Base-by-base conservation (phyloP, 1,139 yeast species). In the Eremothecium cymbalariae region DNA sequence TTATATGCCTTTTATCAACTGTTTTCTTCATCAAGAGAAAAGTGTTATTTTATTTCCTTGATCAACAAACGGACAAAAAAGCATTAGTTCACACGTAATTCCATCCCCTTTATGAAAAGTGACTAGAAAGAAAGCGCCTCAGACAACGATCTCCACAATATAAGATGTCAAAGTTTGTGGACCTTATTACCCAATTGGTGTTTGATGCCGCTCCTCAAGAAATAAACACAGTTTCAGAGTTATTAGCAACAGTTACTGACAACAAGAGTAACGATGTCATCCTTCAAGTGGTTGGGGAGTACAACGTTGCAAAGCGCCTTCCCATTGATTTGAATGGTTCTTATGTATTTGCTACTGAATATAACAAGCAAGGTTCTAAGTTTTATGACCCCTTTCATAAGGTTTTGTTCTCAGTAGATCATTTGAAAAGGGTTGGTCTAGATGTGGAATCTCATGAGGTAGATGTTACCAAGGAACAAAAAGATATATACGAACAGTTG, bases 321-420 rank as follows among this genome's bases (percentile, higher is more conserved):
- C 52, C 65, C 15, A 63, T 65, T 42, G 56, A 60, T 28, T 53
- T 70, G 32, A 49, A 59, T 8, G 55, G 59, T 11, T 36, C 57
- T 12, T 40, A 47, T 21, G 51, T 67, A 1, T 57, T 76, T 15
- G 45, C 74, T 17, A 65, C 74, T 8, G 53, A 63, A 39, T 67
- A 61, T 55, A 76, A 74, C 46, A 60, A 60, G 38, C 51, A 59
- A 9, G 72, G 64, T 8, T 50, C 72, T 55, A 62, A 64, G 52
- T 69, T 67, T 51, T 63, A 64, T 55, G 73, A 76, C 50, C 56
- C 70, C 28, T 48, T 65, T 4, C 59, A 60, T 25, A 70, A 71
- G 28, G 57, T 68, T 40, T 61, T 65, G 35, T 82, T 83, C 56
- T 70, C 72, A 37, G 74, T 82, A 37, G 86, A 86, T 55, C 73